Evolutionary conservation across 345 rosid genomes (phyloP).

Genomic region (Salix caprea): DNA sequence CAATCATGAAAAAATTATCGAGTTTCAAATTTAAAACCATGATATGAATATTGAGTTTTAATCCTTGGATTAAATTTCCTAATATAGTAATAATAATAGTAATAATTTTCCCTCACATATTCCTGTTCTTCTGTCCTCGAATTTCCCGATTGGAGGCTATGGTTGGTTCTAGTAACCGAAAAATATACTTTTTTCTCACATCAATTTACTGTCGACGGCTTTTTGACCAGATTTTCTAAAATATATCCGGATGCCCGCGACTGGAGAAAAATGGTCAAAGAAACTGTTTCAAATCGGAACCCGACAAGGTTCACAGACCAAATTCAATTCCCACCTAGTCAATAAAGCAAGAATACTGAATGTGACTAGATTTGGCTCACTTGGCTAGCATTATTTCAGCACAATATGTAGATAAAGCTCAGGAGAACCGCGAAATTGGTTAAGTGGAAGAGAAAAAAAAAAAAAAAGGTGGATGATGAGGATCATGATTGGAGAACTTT

Average conservation of each 20-base stretch:
- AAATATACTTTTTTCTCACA: background rate
- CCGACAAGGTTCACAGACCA: background rate
- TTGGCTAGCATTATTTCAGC: background rate
- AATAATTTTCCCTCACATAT: too few relatives aligned
- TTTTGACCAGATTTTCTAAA: background rate
- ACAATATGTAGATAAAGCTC: background rate
- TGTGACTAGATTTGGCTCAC: background rate
- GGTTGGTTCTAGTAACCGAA: background rate
- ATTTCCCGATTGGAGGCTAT: background rate
- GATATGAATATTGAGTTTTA: too few relatives aligned
- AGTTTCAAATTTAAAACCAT: too few relatives aligned
- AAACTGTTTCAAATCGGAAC: background rate
- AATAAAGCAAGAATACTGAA: background rate
- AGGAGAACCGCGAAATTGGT: background rate
- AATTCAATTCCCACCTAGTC: background rate
- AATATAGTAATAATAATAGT: too few relatives aligned
- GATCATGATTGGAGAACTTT: conserved; percentile 24
- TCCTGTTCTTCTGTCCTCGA: background rate
- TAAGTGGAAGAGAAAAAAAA: background rate
- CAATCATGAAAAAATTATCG: too few relatives aligned
- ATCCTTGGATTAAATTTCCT: too few relatives aligned
- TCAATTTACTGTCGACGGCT: background rate
- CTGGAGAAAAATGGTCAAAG: conserved; percentile 6
- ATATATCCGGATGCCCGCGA: background rate
- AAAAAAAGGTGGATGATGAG: conserved; percentile 16